A percentile compares a stretch with the other conserved stretches of the same genome.
These are phyloP conservation scores for Suillus subaureus DNA, from an alignment of 768 basidiomycete species.

Conservation along the genomic window DNA sequence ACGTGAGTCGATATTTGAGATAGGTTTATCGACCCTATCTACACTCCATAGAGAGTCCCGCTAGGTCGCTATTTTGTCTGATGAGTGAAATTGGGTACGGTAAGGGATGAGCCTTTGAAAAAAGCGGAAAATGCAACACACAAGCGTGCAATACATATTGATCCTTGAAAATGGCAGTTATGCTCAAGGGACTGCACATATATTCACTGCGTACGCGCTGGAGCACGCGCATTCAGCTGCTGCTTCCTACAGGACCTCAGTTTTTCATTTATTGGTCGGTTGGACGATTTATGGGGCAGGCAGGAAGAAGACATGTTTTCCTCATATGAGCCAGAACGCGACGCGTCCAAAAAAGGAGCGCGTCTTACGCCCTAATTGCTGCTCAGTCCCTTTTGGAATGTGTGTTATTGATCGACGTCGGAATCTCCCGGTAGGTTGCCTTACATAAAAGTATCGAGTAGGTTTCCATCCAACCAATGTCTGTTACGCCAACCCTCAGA, in stretches of 20 bases:
- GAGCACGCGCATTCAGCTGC: constrained; percentile 13
- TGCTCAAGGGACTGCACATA: constrained; percentile 5
- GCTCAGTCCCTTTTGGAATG: constrained; percentile 22
- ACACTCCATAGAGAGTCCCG: constrained; percentile 12
- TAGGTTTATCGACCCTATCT: constrained; percentile 23
- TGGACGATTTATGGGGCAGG: constrained; percentile 29
- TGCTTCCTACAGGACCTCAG: constrained; percentile 20
- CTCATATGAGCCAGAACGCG: constrained; percentile 26
- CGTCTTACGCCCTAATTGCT: constrained; percentile 36
- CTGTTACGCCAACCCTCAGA: constrained; percentile 55
- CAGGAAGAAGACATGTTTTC: constrained; percentile 33
- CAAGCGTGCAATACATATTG: background rate
- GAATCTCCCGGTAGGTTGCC: constrained; percentile 13
- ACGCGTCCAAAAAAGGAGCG: constrained; percentile 41
- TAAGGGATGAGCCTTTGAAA: constrained; percentile 6
- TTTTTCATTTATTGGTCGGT: constrained; percentile 31
- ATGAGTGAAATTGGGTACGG: constrained; percentile 6
- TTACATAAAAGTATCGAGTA: constrained; percentile 12
- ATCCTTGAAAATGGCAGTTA: constrained; percentile 6
- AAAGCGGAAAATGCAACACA: background rate
- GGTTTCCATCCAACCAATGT: constrained; percentile 31
- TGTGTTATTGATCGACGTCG: constrained; percentile 36
- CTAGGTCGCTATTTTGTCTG: constrained; percentile 7
- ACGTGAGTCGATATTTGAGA: constrained; percentile 38
- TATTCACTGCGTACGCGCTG: constrained; percentile 8